Evolutionary conservation across 495 filamentous ascomycete species (phyloP), one percentile per base, ranked within the genome.

Genomic region (Tuber aestivum): DNA sequence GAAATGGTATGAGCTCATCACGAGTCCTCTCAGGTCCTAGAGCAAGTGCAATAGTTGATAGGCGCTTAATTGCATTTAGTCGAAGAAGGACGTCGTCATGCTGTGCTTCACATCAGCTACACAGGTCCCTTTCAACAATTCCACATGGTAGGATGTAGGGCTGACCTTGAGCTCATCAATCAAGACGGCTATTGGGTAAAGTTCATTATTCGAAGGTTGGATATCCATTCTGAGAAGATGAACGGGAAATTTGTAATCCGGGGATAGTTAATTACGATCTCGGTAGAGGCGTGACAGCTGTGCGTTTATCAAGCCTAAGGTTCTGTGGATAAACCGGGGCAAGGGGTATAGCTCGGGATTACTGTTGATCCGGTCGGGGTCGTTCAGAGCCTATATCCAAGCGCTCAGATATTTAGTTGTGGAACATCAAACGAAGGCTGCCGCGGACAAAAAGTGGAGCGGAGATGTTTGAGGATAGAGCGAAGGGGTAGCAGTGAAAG

Each of bases 101-200:
- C 95, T 97, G 82, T 72, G 76, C 75, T 65, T 71, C 71, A 44
- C 75, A 80, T 84, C 71, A 84, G 77, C 79, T 75, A 77, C 72
- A 48, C 73, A 48, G 79, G 72, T 73, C 70, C 70, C 79, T 70
- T 70, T 70, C 37, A 61, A 75, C 61, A 80, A 70, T 76, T 65
- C 74, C 69, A 45, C 35, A 77, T 65, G 35, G 70, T 68, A 38
- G 70, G 70, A 80, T 75, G 71, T 81, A 65, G 76, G 77, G 80
- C 83, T 82, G 81, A 97, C 94, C 93, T 99, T 99, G 82, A 99
- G 87, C 90, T 99, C 95, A 86, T 99, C 95, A 86, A 99, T 99
- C 84, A 99, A 90, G 74, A 99, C 96, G 77, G 95, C 95, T 87
- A 99, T 99, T 82, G 95, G 95, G 85, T 97, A 98, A 78, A 99